Percentiles rank a stretch among this genome's conserved stretches.
phyloP scores from a whole-genome alignment of 768 basidiomycete species.

The Serpula lacrymans region DNA sequence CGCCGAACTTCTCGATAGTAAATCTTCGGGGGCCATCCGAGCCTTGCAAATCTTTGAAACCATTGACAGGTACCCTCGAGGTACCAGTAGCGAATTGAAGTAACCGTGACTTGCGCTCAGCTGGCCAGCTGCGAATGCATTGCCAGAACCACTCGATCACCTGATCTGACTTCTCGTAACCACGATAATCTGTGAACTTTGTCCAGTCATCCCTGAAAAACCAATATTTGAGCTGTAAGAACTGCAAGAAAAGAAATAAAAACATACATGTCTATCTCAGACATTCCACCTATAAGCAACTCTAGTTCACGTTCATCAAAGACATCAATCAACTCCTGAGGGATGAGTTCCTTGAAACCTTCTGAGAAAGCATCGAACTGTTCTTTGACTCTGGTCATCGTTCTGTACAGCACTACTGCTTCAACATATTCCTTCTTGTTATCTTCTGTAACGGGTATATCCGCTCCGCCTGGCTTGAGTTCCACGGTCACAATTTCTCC shows the following conservation, averaged over 20 bases:
- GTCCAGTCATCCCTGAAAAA: conserved; percentile 78
- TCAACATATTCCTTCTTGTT: conserved; percentile 82
- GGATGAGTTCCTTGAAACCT: conserved; percentile 82
- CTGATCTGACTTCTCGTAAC: conserved; percentile 81
- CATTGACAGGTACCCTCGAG: conserved; percentile 85
- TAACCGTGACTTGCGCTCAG: conserved; percentile 82
- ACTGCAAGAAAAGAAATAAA: not conserved
- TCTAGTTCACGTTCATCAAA: conserved; percentile 92
- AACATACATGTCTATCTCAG: conserved; percentile 81
- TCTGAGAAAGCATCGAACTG: conserved; percentile 86
- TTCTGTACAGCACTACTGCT: conserved; percentile 77
- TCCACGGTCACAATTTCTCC: conserved; percentile 69
- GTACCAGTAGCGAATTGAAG: conserved; percentile 88
- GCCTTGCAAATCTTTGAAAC: conserved; percentile 93
- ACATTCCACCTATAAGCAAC: conserved; percentile 88
- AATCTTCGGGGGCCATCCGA: conserved; percentile 90
- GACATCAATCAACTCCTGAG: conserved; percentile 78
- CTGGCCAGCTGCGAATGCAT: conserved; percentile 84
- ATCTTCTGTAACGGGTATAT: conserved; percentile 62
- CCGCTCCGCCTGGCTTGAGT: conserved; percentile 58
- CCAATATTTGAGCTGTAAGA: not conserved
- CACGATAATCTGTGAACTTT: conserved; percentile 90
- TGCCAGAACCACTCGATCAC: conserved; percentile 98
- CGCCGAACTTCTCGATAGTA: conserved; percentile 93
- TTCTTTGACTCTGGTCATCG: conserved; percentile 73